Percentiles rank a stretch among this genome's conserved stretches.
These are phyloP conservation scores for Neonectria sp. DNA, from an alignment of 2,329 filamentous ascomycete species.

Conservation along the genomic window DNA sequence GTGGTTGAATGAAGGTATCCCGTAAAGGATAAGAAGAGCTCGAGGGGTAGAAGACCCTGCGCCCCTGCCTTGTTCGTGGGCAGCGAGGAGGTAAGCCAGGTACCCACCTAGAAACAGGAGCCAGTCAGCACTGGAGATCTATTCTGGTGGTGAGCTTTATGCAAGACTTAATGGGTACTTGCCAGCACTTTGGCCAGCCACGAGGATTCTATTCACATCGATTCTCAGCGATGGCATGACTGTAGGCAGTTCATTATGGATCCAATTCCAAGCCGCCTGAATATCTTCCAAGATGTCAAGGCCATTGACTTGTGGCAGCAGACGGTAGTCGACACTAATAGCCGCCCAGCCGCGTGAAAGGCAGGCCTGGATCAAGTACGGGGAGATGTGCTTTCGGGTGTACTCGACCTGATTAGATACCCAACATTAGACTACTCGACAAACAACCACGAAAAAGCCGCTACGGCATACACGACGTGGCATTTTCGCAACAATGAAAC, in stretches of 20 bases:
- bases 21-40: background rate
- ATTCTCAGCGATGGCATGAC: background rate
- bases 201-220: background rate
- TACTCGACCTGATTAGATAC: background rate
- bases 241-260: background rate
- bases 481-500: background rate
- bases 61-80: background rate
- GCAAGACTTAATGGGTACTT: background rate
- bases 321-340: background rate
- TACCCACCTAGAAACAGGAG: background rate
- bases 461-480: no score
- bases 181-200: background rate
- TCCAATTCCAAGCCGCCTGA: background rate
- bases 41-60: no score
- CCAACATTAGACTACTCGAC: background rate
- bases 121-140: background rate
- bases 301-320: background rate
- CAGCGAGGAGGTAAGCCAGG: background rate
- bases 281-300: background rate
- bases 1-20: background rate
- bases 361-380: background rate
- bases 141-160: background rate
- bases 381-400: background rate
- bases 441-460: no score
- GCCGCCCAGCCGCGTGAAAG: background rate